phyloP scores from a whole-genome alignment of 371 early-diverging fungal species.

The Lichtheimia ramosa region DNA sequence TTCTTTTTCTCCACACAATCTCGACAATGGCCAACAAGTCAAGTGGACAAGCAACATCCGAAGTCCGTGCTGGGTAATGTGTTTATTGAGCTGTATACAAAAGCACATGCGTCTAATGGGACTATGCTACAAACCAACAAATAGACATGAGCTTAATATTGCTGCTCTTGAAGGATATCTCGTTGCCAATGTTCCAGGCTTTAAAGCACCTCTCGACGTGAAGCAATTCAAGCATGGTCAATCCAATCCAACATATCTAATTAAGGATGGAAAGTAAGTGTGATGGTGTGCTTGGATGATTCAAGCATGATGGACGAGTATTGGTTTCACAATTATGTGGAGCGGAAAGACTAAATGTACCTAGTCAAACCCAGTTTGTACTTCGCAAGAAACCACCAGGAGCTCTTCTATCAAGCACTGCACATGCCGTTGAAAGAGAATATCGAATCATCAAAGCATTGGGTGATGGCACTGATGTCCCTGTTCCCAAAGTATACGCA shows the following conservation, averaged over 20 bases:
- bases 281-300: slow-evolving; percentile 21
- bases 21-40: background rate
- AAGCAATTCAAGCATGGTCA: slow-evolving; percentile 89
- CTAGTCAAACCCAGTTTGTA: slow-evolving; percentile 65
- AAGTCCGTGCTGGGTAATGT: slow-evolving; percentile 31
- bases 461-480: slow-evolving; percentile 70
- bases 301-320: no score
- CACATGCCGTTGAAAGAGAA: slow-evolving; percentile 93
- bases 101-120: no score
- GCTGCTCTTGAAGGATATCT: slow-evolving; percentile 60
- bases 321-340: no score
- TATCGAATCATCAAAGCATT: slow-evolving; percentile 80
- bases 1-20: background rate
- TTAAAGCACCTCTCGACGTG: slow-evolving; percentile 68
- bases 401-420: slow-evolving; percentile 76
- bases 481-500: slow-evolving; percentile 85
- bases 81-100: no score
- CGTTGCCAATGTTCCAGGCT: slow-evolving; percentile 41
- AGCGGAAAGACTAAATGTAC: background rate
- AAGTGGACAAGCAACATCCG: slow-evolving; percentile 32
- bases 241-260: slow-evolving; percentile 88
- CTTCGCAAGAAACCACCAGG: slow-evolving; percentile 94
- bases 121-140: no score
- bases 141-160: slow-evolving; percentile 60
- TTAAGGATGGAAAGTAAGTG: slow-evolving; percentile 70